phyloP scores from a whole-genome alignment of 2,329 filamentous ascomycete genomes.

The Penicillium sp. region DNA sequence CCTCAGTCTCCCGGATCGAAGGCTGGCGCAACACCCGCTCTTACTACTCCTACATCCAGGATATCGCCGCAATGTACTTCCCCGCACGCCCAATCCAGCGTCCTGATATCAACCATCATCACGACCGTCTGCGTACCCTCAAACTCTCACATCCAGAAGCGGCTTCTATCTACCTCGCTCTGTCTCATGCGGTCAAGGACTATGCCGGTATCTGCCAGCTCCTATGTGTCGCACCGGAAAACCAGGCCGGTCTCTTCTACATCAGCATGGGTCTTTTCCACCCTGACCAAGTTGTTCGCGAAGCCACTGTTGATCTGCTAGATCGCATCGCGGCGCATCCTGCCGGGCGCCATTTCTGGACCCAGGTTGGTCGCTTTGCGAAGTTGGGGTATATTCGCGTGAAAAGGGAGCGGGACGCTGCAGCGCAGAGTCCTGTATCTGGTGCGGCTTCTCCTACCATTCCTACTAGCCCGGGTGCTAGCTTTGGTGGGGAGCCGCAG shows the following conservation, averaged over 20 bases:
- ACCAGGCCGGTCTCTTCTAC: constrained; percentile 86
- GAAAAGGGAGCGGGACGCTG: constrained; percentile 60
- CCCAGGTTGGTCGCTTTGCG: constrained; percentile 79
- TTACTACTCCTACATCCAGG: constrained; percentile 94
- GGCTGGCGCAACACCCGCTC: constrained; percentile 95
- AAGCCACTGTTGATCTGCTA: constrained; percentile 75
- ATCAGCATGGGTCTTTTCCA: constrained; percentile 90
- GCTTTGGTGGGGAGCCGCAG: constrained; percentile 33
- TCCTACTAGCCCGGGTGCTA: constrained; percentile 17
- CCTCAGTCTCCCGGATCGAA: constrained; percentile 90
- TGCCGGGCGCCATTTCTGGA: constrained; percentile 93
- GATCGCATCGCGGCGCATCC: constrained; percentile 83
- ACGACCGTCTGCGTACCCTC: constrained; percentile 83
- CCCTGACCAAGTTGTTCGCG: constrained; percentile 75
- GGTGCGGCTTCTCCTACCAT: constrained; percentile 17
- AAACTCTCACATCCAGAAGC: constrained; percentile 75
- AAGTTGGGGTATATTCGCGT: constrained; percentile 83
- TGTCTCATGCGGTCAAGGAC: constrained; percentile 72
- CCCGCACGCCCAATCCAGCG: constrained; percentile 43
- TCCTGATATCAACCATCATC: constrained; percentile 81
- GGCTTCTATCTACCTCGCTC: constrained; percentile 80
- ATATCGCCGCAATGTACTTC: constrained; percentile 43
- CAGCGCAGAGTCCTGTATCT: constrained; percentile 26
- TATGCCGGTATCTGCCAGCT: constrained; percentile 87
- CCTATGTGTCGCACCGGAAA: constrained; percentile 79